Evolutionary conservation across 2,329 filamentous ascomycete genomes (phyloP).

Genomic region (Aquanectria penicillioides): DNA sequence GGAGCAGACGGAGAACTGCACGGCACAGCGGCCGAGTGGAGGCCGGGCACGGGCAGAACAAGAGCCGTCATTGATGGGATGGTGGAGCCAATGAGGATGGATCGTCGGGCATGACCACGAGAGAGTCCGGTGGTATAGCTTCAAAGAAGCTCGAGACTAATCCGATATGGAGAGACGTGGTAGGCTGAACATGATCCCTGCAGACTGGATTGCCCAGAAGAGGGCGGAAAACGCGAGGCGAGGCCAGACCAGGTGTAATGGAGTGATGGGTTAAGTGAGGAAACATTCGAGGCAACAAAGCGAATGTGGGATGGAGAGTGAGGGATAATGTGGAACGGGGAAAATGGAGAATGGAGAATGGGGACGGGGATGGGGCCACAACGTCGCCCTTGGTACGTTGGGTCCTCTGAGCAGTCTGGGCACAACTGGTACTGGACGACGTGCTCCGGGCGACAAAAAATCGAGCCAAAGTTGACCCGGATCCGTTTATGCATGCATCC

Average conservation of each 20-base stretch:
- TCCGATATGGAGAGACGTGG: slow-evolving; percentile 13
- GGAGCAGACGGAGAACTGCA: slow-evolving; percentile 9
- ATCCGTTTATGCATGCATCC: slow-evolving; percentile 42
- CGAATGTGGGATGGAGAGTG: slow-evolving; percentile 27
- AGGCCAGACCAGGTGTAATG: no score
- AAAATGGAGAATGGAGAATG: slow-evolving; percentile 14
- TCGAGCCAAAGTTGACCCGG: slow-evolving; percentile 8
- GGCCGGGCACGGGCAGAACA: slow-evolving; percentile 6
- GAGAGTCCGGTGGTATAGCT: slow-evolving; percentile 15
- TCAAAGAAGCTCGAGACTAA: slow-evolving; percentile 15
- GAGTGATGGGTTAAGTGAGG: background rate
- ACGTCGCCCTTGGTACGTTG: slow-evolving; percentile 8
- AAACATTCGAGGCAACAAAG: background rate
- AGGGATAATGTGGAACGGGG: slow-evolving; percentile 38
- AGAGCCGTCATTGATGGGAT: slow-evolving; percentile 19
- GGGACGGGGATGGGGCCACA: slow-evolving; percentile 31
- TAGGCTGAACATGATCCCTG: slow-evolving; percentile 16
- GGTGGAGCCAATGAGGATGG: slow-evolving; percentile 27
- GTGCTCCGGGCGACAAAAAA: slow-evolving; percentile 15
- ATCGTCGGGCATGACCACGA: slow-evolving; percentile 16
- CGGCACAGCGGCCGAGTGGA: slow-evolving; percentile 29
- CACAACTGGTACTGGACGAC: slow-evolving; percentile 10
- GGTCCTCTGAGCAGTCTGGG: no score
- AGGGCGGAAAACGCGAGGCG: background rate
- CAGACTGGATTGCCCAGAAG: background rate